These are phyloP conservation scores for Diaporthe capsici DNA, from an alignment of 2,329 filamentous ascomycete species.

Conservation along the genomic window DNA sequence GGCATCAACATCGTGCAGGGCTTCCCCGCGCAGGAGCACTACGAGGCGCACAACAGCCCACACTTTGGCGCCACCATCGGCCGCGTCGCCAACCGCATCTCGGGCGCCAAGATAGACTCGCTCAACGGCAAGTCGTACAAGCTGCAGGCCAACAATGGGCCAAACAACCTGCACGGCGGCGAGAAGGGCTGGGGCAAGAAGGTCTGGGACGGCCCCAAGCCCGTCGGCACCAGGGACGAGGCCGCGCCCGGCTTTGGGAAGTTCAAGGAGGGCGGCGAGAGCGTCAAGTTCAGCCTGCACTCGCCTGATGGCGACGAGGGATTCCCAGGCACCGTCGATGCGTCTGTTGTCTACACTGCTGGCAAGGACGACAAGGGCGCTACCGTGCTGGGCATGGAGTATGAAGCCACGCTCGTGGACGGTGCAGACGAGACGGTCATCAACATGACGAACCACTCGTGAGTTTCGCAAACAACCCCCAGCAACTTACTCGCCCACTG, in stretches of 20 bases:
- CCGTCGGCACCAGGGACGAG: conserved; percentile 65
- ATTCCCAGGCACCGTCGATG: conserved; percentile 88
- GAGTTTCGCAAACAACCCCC: conserved; percentile 44
- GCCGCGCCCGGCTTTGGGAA: conserved; percentile 49
- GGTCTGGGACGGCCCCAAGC: conserved; percentile 79
- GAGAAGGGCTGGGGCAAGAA: conserved; percentile 84
- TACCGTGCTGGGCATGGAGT: conserved; percentile 86
- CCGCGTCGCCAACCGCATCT: conserved; percentile 85
- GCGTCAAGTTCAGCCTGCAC: conserved; percentile 73
- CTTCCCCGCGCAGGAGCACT: conserved; percentile 82
- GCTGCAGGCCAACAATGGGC: conserved; percentile 81
- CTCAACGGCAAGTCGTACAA: conserved; percentile 80
- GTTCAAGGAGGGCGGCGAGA: conserved; percentile 70
- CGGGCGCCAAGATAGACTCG: conserved; percentile 76
- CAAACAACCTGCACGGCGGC: conserved; percentile 83
- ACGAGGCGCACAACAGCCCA: conserved; percentile 80
- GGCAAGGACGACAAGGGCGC: conserved; percentile 72
- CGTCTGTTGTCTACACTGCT: conserved; percentile 83
- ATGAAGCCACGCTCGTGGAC: conserved; percentile 85
- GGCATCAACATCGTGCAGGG: conserved; percentile 90
- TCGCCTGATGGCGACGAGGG: conserved; percentile 90
- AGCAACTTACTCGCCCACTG: neutral
- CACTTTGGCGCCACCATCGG: conserved; percentile 97
- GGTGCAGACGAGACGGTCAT: conserved; percentile 90
- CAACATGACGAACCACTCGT: conserved; percentile 97